phyloP scores from a whole-genome alignment of 2,329 filamentous ascomycete species.

The Xylaria sp. region DNA sequence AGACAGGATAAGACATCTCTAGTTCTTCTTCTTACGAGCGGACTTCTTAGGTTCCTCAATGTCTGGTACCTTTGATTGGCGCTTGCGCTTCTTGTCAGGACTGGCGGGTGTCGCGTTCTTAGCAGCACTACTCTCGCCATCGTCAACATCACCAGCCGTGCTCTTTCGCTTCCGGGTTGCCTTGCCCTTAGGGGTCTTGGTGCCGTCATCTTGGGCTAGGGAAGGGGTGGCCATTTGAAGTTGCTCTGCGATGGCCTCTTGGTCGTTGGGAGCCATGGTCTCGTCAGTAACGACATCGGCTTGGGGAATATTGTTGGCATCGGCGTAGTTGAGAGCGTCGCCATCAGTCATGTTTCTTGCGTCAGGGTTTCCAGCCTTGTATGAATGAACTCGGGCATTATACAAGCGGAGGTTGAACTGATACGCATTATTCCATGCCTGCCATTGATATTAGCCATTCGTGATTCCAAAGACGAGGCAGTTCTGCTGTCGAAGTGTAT shows the following conservation, averaged over 20 bases:
- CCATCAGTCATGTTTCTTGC: conserved; percentile 72
- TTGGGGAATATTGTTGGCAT: conserved; percentile 66
- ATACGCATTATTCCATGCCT: conserved; percentile 74
- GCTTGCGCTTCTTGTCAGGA: conserved; percentile 73
- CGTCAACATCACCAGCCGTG: conserved; percentile 59
- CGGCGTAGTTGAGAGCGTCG: conserved; percentile 70
- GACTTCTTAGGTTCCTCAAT: conserved; percentile 70
- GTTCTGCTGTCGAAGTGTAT: conserved; percentile 31
- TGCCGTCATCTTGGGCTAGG: conserved; percentile 53
- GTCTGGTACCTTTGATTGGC: conserved; percentile 67
- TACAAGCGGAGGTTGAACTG: conserved; percentile 75
- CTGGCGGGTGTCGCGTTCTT: conserved; percentile 60
- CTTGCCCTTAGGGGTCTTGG: conserved; percentile 69
- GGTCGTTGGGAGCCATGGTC: conserved; percentile 59
- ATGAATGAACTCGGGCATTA: conserved; percentile 73
- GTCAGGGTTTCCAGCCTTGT: conserved; percentile 68
- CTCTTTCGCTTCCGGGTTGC: conserved; percentile 68
- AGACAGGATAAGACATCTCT: conserved; percentile 45
- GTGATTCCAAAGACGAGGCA: background rate
- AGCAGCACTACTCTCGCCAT: conserved; percentile 54
- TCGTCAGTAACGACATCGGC: conserved; percentile 61
- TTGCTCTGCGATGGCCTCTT: conserved; percentile 70
- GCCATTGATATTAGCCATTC: conserved; percentile 30
- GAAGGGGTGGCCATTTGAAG: conserved; percentile 59
- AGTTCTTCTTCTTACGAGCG: conserved; percentile 66